phyloP scores from a whole-genome alignment of 768 basidiomycete genomes.

The Tricholoma terreum region DNA sequence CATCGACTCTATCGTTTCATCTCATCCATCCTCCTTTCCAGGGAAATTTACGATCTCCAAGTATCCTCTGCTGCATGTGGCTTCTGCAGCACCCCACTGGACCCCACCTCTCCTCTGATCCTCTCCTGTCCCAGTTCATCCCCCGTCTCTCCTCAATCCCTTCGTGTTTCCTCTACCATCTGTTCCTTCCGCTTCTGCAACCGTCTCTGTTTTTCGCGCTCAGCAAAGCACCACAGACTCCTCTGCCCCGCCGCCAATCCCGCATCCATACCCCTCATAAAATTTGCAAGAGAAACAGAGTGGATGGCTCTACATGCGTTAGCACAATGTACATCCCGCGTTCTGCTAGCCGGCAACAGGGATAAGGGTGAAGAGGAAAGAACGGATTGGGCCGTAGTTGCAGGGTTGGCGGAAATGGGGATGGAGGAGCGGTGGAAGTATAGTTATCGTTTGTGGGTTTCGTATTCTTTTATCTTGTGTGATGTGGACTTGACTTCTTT shows the following conservation, averaged over 20 bases:
- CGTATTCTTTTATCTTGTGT: not conserved
- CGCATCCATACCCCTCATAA: constrained; percentile 54
- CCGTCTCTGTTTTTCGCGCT: constrained; percentile 68
- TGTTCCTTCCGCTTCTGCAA: constrained; percentile 79
- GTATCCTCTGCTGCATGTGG: constrained; percentile 57
- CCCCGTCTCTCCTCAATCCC: constrained; percentile 3
- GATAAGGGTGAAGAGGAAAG: constrained; percentile 40
- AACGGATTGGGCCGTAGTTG: constrained; percentile 52
- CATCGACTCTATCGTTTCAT: not conserved
- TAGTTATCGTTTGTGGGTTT: constrained; percentile 44
- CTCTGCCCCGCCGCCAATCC: constrained; percentile 78
- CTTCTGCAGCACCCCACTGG: constrained; percentile 69
- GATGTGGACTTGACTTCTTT: not conserved
- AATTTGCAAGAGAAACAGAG: constrained; percentile 52
- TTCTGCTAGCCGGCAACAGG: constrained; percentile 53
- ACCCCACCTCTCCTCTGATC: constrained; percentile 41
- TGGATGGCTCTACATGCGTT: constrained; percentile 82
- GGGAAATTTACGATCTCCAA: constrained; percentile 79
- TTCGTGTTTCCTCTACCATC: constrained; percentile 30
- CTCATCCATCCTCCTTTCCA: constrained; percentile 25
- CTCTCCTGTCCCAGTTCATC: constrained; percentile 51
- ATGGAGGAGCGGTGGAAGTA: constrained; percentile 66
- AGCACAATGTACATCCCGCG: constrained; percentile 58
- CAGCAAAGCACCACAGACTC: constrained; percentile 62
- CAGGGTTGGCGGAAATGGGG: constrained; percentile 67